Evolutionary conservation across 306 rosid genomes (phyloP).

Genomic region (Medicago lupulina): DNA sequence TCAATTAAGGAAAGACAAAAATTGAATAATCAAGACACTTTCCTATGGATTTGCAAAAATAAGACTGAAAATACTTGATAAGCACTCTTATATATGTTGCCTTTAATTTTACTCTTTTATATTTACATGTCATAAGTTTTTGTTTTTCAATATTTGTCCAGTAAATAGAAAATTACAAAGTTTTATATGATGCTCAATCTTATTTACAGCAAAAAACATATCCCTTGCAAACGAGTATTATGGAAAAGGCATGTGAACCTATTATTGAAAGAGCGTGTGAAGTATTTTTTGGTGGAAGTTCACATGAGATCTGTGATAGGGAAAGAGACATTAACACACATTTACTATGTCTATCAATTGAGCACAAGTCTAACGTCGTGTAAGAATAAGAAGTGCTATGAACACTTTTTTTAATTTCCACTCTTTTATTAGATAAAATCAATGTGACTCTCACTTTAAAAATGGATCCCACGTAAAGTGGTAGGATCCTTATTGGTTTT

Average conservation of each 20-base stretch:
- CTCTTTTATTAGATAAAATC: no score
- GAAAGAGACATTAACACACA: not conserved
- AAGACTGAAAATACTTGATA: not conserved
- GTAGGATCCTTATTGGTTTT: no score
- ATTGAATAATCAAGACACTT: not conserved
- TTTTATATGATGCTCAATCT: not conserved
- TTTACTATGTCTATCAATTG: not conserved
- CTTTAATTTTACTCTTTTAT: not conserved
- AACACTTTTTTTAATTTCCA: no score
- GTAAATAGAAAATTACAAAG: not conserved
- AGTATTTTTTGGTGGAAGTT: not conserved
- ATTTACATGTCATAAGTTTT: not conserved
- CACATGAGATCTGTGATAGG: slow-evolving; percentile 22
- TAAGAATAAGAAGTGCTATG: no score
- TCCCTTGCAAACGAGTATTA: slow-evolving; percentile 16
- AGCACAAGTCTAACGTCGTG: not conserved
- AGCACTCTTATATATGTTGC: slow-evolving; percentile 12
- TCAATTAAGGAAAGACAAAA: slow-evolving; percentile 33
- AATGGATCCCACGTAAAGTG: no score
- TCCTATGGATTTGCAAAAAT: not conserved
- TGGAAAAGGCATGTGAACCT: not conserved
- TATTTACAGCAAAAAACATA: not conserved
- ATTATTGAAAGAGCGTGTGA: not conserved
- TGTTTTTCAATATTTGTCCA: slow-evolving; percentile 1
- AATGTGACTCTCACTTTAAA: no score